These are phyloP conservation scores for Trichoderma sp. DNA, from an alignment of 2,329 filamentous ascomycete genomes.

Conservation along the genomic window DNA sequence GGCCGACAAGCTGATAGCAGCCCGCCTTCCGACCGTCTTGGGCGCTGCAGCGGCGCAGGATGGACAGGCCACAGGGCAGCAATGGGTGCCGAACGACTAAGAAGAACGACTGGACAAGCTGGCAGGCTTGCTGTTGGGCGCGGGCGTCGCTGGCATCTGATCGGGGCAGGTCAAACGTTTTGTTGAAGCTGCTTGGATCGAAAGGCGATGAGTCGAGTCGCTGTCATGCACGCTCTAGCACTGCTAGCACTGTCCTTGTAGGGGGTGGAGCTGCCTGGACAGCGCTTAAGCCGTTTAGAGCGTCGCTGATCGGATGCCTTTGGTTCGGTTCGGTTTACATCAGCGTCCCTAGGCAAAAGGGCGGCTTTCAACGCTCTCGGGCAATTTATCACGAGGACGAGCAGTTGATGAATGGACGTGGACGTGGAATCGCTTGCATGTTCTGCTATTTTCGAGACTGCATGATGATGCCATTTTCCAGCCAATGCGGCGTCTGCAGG, in stretches of 20 bases:
- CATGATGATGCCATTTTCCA: neutral
- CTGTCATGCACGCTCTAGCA: constrained; percentile 25
- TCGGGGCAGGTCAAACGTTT: constrained; percentile 5
- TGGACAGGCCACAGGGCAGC: neutral
- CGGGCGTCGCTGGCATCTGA: constrained; percentile 16
- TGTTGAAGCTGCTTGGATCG: too few species aligned
- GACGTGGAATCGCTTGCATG: neutral
- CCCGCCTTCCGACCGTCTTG: neutral
- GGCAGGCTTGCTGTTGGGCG: constrained; percentile 17
- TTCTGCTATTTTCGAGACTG: neutral
- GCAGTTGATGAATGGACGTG: too few species aligned
- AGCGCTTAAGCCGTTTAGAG: constrained; percentile 1
- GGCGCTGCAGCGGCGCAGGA: neutral
- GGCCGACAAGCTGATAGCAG: constrained; percentile 13
- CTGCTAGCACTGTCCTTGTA: constrained; percentile 3
- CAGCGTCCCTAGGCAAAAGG: too few species aligned
- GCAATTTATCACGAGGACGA: constrained; percentile 10
- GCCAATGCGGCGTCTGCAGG: neutral
- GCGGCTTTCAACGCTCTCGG: neutral
- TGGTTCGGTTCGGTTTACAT: too few species aligned
- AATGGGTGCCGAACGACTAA: constrained; percentile 1
- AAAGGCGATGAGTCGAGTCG: constrained; percentile 2
- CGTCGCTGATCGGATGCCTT: neutral
- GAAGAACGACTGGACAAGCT: constrained; percentile 3
- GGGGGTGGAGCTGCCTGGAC: constrained; percentile 18